phyloP scores from a whole-genome alignment of 2,329 filamentous ascomycete genomes.

The Stachybotrys echinatus region DNA sequence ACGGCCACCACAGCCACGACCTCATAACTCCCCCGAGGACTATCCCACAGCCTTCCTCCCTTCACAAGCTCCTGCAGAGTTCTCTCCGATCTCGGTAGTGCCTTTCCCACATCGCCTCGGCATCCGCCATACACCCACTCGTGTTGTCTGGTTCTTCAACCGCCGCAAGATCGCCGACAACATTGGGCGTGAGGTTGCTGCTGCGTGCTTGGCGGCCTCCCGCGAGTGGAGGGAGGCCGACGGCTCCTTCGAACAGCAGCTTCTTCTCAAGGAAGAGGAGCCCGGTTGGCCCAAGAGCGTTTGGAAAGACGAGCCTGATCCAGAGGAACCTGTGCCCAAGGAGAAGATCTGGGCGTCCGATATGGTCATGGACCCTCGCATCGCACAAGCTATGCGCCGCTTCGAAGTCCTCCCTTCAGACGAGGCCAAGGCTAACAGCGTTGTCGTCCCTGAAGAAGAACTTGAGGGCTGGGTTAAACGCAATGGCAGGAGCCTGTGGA shows the following conservation, averaged over 20 bases:
- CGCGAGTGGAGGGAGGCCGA: slow-evolving; percentile 44
- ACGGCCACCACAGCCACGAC: slow-evolving; percentile 56
- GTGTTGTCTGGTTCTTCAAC: slow-evolving; percentile 83
- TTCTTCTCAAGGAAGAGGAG: slow-evolving; percentile 66
- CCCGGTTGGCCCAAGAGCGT: slow-evolving; percentile 79
- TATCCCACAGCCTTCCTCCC: slow-evolving; percentile 66
- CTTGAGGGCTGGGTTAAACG: slow-evolving; percentile 66
- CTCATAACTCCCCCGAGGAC: slow-evolving; percentile 68
- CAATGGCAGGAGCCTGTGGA: slow-evolving; percentile 45
- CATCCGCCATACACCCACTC: slow-evolving; percentile 82
- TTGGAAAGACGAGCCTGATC: slow-evolving; percentile 47
- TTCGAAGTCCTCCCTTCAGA: slow-evolving; percentile 68
- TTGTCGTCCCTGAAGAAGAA: slow-evolving; percentile 62
- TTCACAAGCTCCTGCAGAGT: slow-evolving; percentile 58
- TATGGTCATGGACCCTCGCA: slow-evolving; percentile 70
- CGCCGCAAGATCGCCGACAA: slow-evolving; percentile 79
- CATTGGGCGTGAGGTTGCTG: slow-evolving; percentile 82
- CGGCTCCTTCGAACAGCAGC: slow-evolving; percentile 37
- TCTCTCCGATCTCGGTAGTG: slow-evolving; percentile 69
- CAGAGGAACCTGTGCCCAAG: slow-evolving; percentile 37
- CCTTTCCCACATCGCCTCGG: slow-evolving; percentile 86
- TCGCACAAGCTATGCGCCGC: slow-evolving; percentile 72
- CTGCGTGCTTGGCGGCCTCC: slow-evolving; percentile 64
- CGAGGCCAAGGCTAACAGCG: slow-evolving; percentile 58
- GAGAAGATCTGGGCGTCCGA: slow-evolving; percentile 74